Base-by-base conservation (phyloP, 176 grass and related monocot genomes). In the Themeda triandra region DNA sequence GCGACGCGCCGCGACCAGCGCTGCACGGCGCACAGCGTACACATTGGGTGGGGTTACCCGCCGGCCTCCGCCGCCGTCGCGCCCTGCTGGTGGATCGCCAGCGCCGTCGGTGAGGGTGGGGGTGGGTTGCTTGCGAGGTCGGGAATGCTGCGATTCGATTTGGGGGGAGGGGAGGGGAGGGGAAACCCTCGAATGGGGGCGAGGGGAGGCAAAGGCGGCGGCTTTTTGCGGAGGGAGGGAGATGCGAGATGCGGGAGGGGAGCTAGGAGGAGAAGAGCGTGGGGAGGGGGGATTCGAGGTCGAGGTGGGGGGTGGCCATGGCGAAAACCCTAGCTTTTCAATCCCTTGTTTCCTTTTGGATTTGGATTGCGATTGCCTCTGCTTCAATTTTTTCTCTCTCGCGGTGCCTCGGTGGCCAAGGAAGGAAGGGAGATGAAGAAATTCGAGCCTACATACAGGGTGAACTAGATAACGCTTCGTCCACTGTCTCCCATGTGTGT, bases 1-100 rank as follows among this genome's bases (percentile, higher is more conserved):
- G 91, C 96, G 58, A 95, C 87, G 82, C 91, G 86, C 21, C 96
- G 96, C 86, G 96, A 98, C 93, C 96, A 98, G 85, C 96, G 89
- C 88, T 98, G 93, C 46, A 98, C 93, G 73, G 89, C 87, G 78
- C 96, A 98, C 23, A 98, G 89, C 85, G 93, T 95, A 86, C 96
- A 98, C 96, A 98, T 98, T 98, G 71, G n/a, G n/a, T n/a, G n/a
- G n/a, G n/a, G 84, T 90, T 90, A 90, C 5, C 25, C 15, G 79
- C 64, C 83, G 87, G 25, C 77, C 71, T 27, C 17, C 79, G 83
- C 71, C 87, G 40, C 77, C 70, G 28, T 41, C 80, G 27, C 75
- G n/a, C 48, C 48, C 75, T 21, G 54, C 33, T 21, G 53, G 27
- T 82, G 28, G 84, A 89, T 89, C 87, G 87, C 91, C 87, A 81